Evolutionary conservation across 2,329 filamentous ascomycete species (phyloP).

Genomic region (Passalora sequoiae): DNA sequence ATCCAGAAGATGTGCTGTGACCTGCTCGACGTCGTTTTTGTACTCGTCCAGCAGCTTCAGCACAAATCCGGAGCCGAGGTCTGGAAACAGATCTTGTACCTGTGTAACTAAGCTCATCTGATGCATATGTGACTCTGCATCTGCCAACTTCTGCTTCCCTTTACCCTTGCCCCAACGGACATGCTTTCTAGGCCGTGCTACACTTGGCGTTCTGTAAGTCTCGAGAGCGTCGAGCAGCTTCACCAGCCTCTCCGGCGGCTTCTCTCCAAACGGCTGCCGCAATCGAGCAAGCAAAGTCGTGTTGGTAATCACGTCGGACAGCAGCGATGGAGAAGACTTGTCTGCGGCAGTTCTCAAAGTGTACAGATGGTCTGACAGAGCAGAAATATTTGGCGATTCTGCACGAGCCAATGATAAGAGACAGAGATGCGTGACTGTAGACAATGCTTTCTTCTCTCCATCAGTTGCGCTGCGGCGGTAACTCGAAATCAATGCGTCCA

Average conservation of each 20-base stretch:
- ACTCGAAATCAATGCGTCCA: constrained; percentile 67
- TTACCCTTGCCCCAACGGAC: constrained; percentile 67
- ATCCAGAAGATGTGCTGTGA: constrained; percentile 76
- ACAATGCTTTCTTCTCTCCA: constrained; percentile 60
- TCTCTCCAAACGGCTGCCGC: constrained; percentile 48
- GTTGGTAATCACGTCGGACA: constrained; percentile 73
- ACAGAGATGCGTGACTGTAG: constrained; percentile 70
- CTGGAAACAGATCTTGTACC: constrained; percentile 88
- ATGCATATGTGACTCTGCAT: constrained; percentile 64
- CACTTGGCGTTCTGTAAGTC: constrained; percentile 51
- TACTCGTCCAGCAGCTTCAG: constrained; percentile 76
- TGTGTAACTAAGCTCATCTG: constrained; percentile 79
- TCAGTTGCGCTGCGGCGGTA: constrained; percentile 59
- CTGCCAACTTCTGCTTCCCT: constrained; percentile 34
- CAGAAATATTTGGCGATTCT: constrained; percentile 63
- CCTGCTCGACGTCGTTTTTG: constrained; percentile 67
- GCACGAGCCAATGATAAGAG: constrained; percentile 65
- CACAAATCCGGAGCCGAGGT: constrained; percentile 78
- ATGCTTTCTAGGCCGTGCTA: constrained; percentile 49
- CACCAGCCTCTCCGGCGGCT: constrained; percentile 52
- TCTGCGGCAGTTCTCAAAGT: constrained; percentile 68
- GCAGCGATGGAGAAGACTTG: constrained; percentile 59
- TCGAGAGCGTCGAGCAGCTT: constrained; percentile 59
- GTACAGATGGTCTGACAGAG: constrained; percentile 79
- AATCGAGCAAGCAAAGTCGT: constrained; percentile 69